phyloP scores from a whole-genome alignment of 2,329 filamentous ascomycete genomes.

The Xylaria sp. region DNA sequence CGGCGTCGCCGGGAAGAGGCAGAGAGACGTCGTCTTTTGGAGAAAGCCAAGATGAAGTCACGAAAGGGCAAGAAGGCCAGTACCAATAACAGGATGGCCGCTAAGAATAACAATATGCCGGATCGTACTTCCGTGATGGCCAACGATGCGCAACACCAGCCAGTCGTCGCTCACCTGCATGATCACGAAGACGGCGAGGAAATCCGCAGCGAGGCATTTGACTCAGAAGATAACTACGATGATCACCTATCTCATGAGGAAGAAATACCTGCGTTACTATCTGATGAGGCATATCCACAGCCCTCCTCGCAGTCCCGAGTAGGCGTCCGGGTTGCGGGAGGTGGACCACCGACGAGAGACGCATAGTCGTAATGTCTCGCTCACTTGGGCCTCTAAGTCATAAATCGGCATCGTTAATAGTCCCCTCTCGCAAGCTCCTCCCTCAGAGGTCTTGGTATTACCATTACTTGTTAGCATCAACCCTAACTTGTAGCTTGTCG shows the following conservation, averaged over 20 bases:
- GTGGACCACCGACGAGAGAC: constrained; percentile 13
- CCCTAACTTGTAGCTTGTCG: not conserved
- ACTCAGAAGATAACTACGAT: constrained; percentile 54
- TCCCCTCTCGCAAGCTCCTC: not conserved
- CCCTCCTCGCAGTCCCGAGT: not conserved
- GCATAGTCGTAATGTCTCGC: constrained; percentile 19
- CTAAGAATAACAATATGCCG: constrained; percentile 54
- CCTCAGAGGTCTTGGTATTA: not conserved
- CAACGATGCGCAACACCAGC: constrained; percentile 41
- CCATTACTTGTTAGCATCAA: not conserved
- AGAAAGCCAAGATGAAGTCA: constrained; percentile 94
- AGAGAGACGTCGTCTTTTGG: constrained; percentile 84
- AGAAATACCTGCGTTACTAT: constrained; percentile 17
- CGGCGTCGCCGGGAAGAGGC: constrained; percentile 83
- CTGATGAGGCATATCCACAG: not conserved
- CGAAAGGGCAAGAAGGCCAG: constrained; percentile 86
- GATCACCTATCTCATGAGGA: constrained; percentile 43
- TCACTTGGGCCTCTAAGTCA: not conserved
- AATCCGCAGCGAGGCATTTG: constrained; percentile 51
- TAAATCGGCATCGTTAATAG: not conserved
- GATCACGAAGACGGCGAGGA: constrained; percentile 46
- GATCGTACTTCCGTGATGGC: constrained; percentile 42
- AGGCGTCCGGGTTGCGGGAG: constrained; percentile 15
- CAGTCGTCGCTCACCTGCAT: constrained; percentile 39
- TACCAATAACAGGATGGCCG: constrained; percentile 71